These are phyloP conservation scores for Aspergillus homomorphus DNA, from an alignment of 495 filamentous ascomycete species.

Conservation along the genomic window DNA sequence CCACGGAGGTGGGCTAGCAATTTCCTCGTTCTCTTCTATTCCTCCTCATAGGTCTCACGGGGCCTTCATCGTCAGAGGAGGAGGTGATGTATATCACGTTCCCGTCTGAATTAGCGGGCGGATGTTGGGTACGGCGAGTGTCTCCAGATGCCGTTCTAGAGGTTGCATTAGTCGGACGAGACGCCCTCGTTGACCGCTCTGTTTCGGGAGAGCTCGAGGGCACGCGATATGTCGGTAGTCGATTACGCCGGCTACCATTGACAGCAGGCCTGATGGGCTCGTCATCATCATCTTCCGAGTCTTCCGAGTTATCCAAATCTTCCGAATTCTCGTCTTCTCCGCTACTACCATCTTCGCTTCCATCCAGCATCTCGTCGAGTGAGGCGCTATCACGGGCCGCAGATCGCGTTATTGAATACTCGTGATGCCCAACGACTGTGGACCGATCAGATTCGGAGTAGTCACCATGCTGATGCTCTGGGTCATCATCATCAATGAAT, in stretches of 20 bases:
- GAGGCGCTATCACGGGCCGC: constrained; percentile 7
- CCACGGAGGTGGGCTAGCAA: neutral
- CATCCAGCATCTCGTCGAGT: constrained; percentile 7
- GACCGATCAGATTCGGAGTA: constrained; percentile 29
- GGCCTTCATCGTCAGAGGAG: constrained; percentile 34
- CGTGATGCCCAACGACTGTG: constrained; percentile 28
- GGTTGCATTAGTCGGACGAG: neutral
- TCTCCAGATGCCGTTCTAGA: neutral
- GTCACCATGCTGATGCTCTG: constrained; percentile 16
- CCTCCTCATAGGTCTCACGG: constrained; percentile 30
- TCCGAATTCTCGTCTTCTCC: constrained; percentile 9
- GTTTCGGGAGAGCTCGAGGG: constrained; percentile 14
- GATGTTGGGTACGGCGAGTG: neutral
- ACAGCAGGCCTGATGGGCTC: constrained; percentile 25
- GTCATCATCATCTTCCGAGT: constrained; percentile 26
- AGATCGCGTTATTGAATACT: constrained; percentile 12
- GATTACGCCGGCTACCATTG: constrained; percentile 17
- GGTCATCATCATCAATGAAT: constrained; percentile 43
- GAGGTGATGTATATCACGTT: constrained; percentile 29
- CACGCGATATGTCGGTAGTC: constrained; percentile 10
- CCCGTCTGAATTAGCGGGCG: constrained; percentile 12
- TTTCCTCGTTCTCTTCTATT: constrained; percentile 14
- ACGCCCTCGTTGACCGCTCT: neutral
- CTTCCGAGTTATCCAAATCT: constrained; percentile 17
- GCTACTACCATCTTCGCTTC: constrained; percentile 2